phyloP scores from a whole-genome alignment of 257 asterid genomes.

The Scutellaria barbata region DNA sequence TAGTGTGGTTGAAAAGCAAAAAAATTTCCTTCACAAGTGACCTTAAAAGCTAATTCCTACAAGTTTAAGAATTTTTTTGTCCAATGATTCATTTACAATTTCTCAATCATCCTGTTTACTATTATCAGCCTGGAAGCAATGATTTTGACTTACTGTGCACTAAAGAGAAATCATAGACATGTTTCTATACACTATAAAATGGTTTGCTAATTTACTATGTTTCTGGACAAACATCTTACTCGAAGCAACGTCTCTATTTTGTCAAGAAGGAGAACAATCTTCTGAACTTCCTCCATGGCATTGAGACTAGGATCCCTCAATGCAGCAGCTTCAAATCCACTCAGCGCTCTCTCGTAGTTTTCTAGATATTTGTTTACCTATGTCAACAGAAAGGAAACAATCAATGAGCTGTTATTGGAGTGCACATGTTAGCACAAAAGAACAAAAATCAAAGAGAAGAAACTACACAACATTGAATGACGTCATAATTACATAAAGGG shows the following conservation, averaged over 20 bases:
- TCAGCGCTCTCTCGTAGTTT: constrained; percentile 94
- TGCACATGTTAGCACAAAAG: constrained; percentile 2
- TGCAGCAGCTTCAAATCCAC: constrained; percentile 99
- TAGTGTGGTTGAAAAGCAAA: too few species aligned
- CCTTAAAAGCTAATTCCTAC: too few species aligned
- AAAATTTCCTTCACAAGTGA: too few species aligned
- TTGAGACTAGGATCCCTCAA: constrained; percentile 83
- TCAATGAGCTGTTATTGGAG: constrained; percentile 8
- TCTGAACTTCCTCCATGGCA: constrained; percentile 76
- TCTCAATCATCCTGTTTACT: background rate
- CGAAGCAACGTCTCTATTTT: constrained; percentile 64
- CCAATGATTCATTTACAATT: background rate
- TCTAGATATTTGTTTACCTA: constrained; percentile 92
- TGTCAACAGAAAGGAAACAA: constrained; percentile 18
- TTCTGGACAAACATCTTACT: constrained; percentile 54
- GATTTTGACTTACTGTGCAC: background rate
- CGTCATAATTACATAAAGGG: constrained; percentile 4
- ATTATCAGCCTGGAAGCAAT: constrained; percentile 1
- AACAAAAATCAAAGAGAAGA: constrained; percentile 16
- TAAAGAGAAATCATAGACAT: background rate
- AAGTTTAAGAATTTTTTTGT: background rate
- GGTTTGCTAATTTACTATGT: constrained; percentile 1
- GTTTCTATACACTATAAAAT: constrained; percentile 3
- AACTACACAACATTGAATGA: constrained; percentile 12
- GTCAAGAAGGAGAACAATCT: constrained; percentile 72